Conservation (phyloP, 306 rosid genomes). For the Coriaria nepalensis region DNA sequence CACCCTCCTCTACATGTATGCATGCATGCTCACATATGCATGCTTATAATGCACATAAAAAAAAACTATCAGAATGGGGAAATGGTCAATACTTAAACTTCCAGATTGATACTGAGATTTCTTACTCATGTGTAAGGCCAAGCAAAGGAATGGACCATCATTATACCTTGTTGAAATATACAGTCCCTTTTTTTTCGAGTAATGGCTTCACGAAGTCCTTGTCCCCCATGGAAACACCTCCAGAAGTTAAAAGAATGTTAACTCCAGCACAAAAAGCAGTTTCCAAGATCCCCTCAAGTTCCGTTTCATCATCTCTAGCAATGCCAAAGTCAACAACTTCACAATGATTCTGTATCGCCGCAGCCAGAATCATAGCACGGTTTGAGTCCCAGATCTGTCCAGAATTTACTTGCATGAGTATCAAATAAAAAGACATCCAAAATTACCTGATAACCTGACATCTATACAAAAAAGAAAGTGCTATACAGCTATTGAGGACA, state of each 20-base stretch:
- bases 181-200: conserved; percentile 60
- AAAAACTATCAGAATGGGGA: neutral
- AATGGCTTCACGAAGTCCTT: conserved; percentile 79
- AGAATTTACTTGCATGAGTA: neutral
- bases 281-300: conserved; percentile 53
- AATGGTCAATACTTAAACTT: neutral
- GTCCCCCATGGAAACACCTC: conserved; percentile 99
- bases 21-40: conserved; percentile 4
- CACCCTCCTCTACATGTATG: too few species aligned
- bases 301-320: conserved; percentile 64
- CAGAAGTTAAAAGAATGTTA: conserved; percentile 80
- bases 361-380: conserved; percentile 85
- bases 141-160: conserved; percentile 6
- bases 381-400: conserved; percentile 91
- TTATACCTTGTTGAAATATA: conserved; percentile 56
- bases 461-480: too few species aligned
- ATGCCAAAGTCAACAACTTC: conserved; percentile 73
- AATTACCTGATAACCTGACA: neutral
- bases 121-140: neutral
- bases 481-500: too few species aligned
- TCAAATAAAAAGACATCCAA: neutral
- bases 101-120: too few species aligned
- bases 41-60: too few species aligned
- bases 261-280: conserved; percentile 62
- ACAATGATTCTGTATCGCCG: conserved; percentile 62